phyloP scores from a whole-genome alignment of 2,329 filamentous ascomycete species.

The Raffaelea albimanens region DNA sequence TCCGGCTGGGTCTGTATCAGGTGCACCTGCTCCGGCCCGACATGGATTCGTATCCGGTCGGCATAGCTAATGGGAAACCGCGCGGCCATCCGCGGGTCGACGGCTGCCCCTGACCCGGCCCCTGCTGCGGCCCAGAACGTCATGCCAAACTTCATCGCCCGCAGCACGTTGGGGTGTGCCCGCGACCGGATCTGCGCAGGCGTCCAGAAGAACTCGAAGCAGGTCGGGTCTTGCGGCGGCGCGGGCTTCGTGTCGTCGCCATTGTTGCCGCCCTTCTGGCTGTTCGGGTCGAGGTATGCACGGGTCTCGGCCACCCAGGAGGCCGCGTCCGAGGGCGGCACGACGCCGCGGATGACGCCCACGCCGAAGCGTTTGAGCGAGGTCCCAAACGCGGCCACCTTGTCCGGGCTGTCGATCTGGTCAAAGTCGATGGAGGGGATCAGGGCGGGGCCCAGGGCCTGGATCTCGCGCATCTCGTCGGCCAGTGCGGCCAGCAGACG shows the following conservation, averaged over 20 bases:
- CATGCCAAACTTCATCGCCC: conserved; percentile 58
- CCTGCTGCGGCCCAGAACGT: conserved; percentile 53
- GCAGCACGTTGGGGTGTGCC: conserved; percentile 53
- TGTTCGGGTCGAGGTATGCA: conserved; percentile 46
- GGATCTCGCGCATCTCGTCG: conserved; percentile 29
- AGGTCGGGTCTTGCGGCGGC: conserved; percentile 53
- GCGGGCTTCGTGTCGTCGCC: conserved; percentile 38
- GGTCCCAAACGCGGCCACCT: conserved; percentile 43
- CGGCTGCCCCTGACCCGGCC: neutral
- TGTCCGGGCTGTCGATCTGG: conserved; percentile 36
- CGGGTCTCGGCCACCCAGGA: conserved; percentile 49
- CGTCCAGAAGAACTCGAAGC: conserved; percentile 68
- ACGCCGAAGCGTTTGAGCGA: conserved; percentile 54
- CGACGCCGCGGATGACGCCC: conserved; percentile 55
- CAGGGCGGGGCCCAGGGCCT: conserved; percentile 37
- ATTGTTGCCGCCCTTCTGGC: conserved; percentile 21
- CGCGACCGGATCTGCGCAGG: conserved; percentile 60
- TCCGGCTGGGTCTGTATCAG: conserved; percentile 10
- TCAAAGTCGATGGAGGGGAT: conserved; percentile 46
- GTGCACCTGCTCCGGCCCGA: conserved; percentile 27
- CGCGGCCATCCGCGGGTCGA: conserved; percentile 43
- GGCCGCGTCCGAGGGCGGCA: conserved; percentile 46
- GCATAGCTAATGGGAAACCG: conserved; percentile 57
- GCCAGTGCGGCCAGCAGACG: conserved; percentile 42
- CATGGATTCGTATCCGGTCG: conserved; percentile 59